Conservation (phyloP, 306 rosid genomes). For the Castanea crenata region DNA sequence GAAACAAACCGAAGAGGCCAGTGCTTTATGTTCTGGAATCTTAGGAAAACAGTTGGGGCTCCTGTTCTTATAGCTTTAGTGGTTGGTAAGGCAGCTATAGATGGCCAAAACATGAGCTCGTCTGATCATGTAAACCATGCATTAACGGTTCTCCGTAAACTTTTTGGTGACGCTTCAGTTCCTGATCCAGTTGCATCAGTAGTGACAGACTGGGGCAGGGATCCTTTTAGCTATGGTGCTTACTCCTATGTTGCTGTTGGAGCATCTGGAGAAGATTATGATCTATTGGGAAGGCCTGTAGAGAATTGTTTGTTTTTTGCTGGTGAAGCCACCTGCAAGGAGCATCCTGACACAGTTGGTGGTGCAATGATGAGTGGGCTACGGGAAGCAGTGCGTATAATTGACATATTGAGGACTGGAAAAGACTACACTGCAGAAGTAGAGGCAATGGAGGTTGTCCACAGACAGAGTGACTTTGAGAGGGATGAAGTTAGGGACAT, state of each 20-base stretch:
- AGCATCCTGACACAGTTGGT: constrained; percentile 99
- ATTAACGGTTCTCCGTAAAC: constrained; percentile 81
- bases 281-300: constrained; percentile 85
- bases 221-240: constrained; percentile 96
- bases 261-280: constrained; percentile 98
- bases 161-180: constrained; percentile 84
- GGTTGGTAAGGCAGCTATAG: constrained; percentile 98
- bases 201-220: constrained; percentile 99
- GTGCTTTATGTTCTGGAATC: constrained; percentile 99
- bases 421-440: constrained; percentile 88
- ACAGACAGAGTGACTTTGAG: constrained; percentile 76
- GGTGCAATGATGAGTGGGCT: constrained; percentile 99
- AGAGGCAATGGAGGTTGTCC: constrained; percentile 86
- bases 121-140: constrained; percentile 87
- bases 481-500: constrained; percentile 97
- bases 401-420: constrained; percentile 75
- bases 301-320: constrained; percentile 95
- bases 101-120: constrained; percentile 67
- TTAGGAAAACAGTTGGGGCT: constrained; percentile 93
- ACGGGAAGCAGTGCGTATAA: constrained; percentile 93
- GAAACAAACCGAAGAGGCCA: constrained; percentile 84
- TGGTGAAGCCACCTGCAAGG: constrained; percentile 99
- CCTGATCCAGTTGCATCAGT: constrained; percentile 90
- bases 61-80: constrained; percentile 95
- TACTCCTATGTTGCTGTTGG: constrained; percentile 96